Conservation (phyloP, 208 protist species). For the Endotrypanum monterogeii region DNA sequence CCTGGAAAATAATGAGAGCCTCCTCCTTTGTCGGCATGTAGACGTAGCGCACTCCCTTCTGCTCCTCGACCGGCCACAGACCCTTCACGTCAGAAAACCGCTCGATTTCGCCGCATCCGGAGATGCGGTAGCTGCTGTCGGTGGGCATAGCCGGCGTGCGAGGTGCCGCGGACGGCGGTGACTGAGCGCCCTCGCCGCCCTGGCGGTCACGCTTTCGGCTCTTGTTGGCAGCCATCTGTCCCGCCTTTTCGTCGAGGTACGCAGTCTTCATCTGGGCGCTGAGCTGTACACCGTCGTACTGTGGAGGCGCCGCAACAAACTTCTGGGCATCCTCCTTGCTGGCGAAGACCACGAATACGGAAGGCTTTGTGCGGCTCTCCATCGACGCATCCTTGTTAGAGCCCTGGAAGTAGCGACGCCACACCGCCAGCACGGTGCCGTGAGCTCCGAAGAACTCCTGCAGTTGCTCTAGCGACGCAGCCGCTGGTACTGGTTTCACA, state of each 20-base stretch:
- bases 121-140: conserved; percentile 78
- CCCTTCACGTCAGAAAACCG: conserved; percentile 79
- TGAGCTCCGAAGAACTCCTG: conserved; percentile 70
- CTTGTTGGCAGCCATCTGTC: conserved; percentile 52
- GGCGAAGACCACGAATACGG: conserved; percentile 84
- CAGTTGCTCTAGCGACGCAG: conserved; percentile 79
- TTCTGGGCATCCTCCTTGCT: conserved; percentile 69
- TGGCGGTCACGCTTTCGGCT: conserved; percentile 39
- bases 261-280: conserved; percentile 75
- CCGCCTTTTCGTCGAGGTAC: conserved; percentile 80
- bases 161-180: conserved; percentile 12
- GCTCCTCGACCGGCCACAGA: conserved; percentile 85
- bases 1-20: conserved; percentile 85
- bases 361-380: conserved; percentile 76
- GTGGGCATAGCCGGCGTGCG: conserved; percentile 78
- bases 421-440: conserved; percentile 82
- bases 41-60: conserved; percentile 85
- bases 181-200: not conserved
- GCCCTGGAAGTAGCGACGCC: conserved; percentile 82
- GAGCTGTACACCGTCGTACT: conserved; percentile 72
- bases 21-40: conserved; percentile 71
- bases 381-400: conserved; percentile 58
- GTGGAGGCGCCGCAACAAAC: conserved; percentile 60
- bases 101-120: conserved; percentile 65
- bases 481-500: conserved; percentile 79